Conservation (phyloP, 495 filamentous ascomycete species). For the Neurospora tetrasperma region DNA sequence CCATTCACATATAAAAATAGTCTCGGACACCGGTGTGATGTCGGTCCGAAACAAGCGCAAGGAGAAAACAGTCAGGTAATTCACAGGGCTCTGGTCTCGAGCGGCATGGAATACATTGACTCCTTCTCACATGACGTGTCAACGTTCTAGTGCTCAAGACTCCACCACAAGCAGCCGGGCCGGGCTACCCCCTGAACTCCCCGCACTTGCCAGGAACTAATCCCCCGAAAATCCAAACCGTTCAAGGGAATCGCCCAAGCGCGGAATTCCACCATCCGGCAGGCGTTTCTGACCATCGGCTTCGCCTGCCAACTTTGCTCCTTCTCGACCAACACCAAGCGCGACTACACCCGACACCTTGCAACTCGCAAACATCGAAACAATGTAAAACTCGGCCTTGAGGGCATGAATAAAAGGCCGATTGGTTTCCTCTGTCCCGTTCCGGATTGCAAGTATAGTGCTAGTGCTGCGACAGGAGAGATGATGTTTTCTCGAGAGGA, state of each 20-base stretch:
- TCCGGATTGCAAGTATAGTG: not conserved
- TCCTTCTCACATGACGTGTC: not conserved
- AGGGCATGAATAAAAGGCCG: not conserved
- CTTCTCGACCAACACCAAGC: not conserved
- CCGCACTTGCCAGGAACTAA: not conserved
- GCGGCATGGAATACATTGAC: not conserved
- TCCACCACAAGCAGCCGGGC: not conserved
- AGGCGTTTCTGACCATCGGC: not conserved
- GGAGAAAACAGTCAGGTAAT: not conserved
- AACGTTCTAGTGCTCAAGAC: not conserved
- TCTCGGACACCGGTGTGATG: too few relatives aligned
- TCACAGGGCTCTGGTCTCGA: not conserved
- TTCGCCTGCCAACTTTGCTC: not conserved
- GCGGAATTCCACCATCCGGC: not conserved
- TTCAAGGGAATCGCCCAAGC: too few relatives aligned
- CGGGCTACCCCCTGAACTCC: not conserved
- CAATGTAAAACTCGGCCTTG: not conserved
- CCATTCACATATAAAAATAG: not conserved
- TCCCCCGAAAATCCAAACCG: not conserved
- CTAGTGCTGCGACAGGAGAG: not conserved
- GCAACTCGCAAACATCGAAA: not conserved
- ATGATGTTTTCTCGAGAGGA: not conserved
- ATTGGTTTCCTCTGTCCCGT: not conserved
- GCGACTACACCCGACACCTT: not conserved
- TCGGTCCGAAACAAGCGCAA: not conserved